A percentile compares a stretch with the other conserved stretches of the same genome.
Evolutionary conservation across 2,329 filamentous ascomycete species (phyloP).

Genomic region (Triangularia setosa): DNA sequence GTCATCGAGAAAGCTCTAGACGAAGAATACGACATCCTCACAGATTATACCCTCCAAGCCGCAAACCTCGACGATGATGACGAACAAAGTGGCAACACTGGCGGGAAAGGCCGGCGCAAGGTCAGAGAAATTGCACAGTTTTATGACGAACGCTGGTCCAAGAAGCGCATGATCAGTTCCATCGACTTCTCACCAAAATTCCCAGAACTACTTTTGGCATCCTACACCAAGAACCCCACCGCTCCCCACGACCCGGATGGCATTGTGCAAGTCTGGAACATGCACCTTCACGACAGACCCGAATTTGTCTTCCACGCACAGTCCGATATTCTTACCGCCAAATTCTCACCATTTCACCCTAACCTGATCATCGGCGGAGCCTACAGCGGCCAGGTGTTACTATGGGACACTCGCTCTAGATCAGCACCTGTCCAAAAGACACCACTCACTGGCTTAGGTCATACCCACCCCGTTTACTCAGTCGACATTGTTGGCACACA

Average conservation of each 20-base stretch:
- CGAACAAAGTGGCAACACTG: conserved; percentile 66
- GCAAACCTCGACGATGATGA: conserved; percentile 76
- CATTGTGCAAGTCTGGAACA: conserved; percentile 93
- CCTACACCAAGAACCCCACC: conserved; percentile 95
- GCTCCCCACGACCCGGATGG: conserved; percentile 92
- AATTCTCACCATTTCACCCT: conserved; percentile 97
- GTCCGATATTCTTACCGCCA: conserved; percentile 90
- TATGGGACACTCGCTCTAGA: conserved; percentile 93
- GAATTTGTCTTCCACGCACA: conserved; percentile 97
- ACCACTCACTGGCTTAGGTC: conserved; percentile 87
- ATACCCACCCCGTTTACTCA: conserved; percentile 94
- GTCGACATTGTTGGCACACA: conserved; percentile 95
- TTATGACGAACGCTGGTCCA: conserved; percentile 92
- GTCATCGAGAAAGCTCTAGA: conserved; percentile 94
- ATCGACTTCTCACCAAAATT: conserved; percentile 96
- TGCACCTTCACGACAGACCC: conserved; percentile 87
- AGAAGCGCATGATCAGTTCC: conserved; percentile 94
- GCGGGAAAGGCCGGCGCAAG: conserved; percentile 67
- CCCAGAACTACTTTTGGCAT: conserved; percentile 84
- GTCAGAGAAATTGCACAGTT: conserved; percentile 90
- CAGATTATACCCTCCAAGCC: conserved; percentile 84
- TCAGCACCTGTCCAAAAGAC: conserved; percentile 93
- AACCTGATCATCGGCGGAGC: conserved; percentile 94
- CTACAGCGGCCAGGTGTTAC: conserved; percentile 91
- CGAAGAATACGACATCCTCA: conserved; percentile 92